phyloP scores from a whole-genome alignment of 1,284 basidiomycete species.

The Vanrija sp. region DNA sequence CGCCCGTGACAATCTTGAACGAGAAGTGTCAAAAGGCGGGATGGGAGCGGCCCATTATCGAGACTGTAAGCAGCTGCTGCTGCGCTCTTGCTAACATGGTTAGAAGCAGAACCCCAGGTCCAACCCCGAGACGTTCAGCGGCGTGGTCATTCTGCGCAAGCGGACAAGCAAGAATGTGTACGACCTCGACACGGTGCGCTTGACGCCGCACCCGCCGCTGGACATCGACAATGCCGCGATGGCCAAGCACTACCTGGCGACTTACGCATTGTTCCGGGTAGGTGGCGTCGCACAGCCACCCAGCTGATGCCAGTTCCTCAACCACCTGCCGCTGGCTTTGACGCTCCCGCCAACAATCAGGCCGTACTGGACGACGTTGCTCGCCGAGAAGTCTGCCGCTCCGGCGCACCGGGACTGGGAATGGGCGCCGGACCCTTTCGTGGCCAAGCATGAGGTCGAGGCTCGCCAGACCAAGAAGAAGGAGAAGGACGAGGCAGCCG shows the following conservation, averaged over 20 bases:
- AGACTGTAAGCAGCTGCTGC: conserved; percentile 56
- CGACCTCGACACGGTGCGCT: conserved; percentile 62
- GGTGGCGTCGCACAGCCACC: conserved; percentile 31
- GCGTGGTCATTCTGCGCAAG: conserved; percentile 59
- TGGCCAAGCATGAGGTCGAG: conserved; percentile 63
- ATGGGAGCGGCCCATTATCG: conserved; percentile 73
- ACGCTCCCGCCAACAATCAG: conserved; percentile 74
- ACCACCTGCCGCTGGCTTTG: conserved; percentile 68
- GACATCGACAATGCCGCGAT: conserved; percentile 61
- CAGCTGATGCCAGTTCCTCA: conserved; percentile 60
- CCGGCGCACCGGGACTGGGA: conserved; percentile 75
- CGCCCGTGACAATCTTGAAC: conserved; percentile 67
- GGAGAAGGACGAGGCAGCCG: conserved; percentile 30
- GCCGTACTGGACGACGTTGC: conserved; percentile 77
- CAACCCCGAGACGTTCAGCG: conserved; percentile 57
- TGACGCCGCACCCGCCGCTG: conserved; percentile 68
- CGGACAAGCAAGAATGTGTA: conserved; percentile 65
- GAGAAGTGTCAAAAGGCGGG: conserved; percentile 82
- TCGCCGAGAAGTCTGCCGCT: conserved; percentile 62
- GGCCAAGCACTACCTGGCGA: conserved; percentile 82
- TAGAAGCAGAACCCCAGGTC: conserved; percentile 54
- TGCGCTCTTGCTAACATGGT: background rate
- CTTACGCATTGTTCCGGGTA: conserved; percentile 80
- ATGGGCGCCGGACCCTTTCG: conserved; percentile 79
- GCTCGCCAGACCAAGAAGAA: conserved; percentile 58